phyloP scores from a whole-genome alignment of 306 rosid genomes.

The Ceratonia siliqua region DNA sequence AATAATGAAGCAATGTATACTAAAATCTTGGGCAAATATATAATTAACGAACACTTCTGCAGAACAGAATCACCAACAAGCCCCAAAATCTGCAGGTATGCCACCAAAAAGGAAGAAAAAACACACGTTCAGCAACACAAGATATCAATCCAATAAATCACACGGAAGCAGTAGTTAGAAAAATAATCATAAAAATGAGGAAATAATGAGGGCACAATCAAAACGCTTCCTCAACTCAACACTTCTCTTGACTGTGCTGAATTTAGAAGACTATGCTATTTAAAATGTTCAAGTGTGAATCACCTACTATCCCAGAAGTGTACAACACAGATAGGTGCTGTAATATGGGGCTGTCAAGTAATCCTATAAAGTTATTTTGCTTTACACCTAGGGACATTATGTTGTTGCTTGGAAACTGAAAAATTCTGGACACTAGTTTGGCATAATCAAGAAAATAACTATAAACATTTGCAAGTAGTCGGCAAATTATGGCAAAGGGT shows the following conservation, averaged over 20 bases:
- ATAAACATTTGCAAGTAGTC: background rate
- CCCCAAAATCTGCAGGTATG: slow-evolving; percentile 65
- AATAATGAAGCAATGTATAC: slow-evolving; percentile 45
- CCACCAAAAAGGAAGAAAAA: slow-evolving; percentile 41
- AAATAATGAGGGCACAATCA: slow-evolving; percentile 13
- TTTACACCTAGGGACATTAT: background rate
- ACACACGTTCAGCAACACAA: slow-evolving; percentile 31
- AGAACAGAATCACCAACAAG: slow-evolving; percentile 54
- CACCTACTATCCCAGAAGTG: background rate
- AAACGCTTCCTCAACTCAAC: slow-evolving; percentile 15
- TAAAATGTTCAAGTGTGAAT: slow-evolving; percentile 2
- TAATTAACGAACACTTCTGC: slow-evolving; percentile 45
- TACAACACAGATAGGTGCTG: background rate
- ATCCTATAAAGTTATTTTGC: background rate
- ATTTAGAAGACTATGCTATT: background rate
- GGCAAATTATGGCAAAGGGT: background rate
- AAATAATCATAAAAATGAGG: slow-evolving; percentile 6
- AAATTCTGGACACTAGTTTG: background rate
- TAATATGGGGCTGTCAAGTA: background rate
- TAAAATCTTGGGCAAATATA: slow-evolving; percentile 55
- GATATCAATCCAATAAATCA: slow-evolving; percentile 29
- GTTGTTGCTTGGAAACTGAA: background rate
- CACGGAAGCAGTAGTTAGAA: slow-evolving; percentile 7
- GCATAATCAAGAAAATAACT: background rate
- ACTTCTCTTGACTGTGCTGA: background rate